Evolutionary conservation across 2,329 filamentous ascomycete species (phyloP), one percentile per base, ranked within the genome.

Genomic region (Paracoccidioides lutzii): DNA sequence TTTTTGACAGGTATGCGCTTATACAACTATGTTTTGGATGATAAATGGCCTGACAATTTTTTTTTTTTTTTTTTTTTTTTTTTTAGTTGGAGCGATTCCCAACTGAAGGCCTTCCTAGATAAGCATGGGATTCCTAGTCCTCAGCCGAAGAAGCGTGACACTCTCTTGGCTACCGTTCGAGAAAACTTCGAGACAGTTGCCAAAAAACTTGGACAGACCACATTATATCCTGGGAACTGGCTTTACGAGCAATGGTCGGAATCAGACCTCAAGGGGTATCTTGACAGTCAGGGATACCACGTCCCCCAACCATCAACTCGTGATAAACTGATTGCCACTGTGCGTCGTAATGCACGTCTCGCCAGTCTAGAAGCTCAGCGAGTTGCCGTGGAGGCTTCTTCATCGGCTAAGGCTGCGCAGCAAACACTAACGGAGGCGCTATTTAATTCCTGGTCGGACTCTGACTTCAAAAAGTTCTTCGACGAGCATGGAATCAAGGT

Each of bases 141-240:
- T 55, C 87, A 94, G 65, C 91, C 91, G 57, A 87, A 87, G 66
- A 85, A 85, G 65, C 87, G 90, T 65, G 91, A 97, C 69, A 83
- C 81, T 32, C 75, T 96, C 48, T 78, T 97, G 61, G 80, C 85
- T 64, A 82, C 88, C 64, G 81, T 84, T 58, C 88, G 91, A 60
- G 78, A 85, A 60, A 90, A 83, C 72, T 97, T 95, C 67, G 87
- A 95, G 63, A 73, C 80, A 1, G 73, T 84, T 56, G 89, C 91
- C 14, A 83, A 88, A 71, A 85, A 83, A 71, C 70, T 78, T 55
- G 88, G 88, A 58, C 85, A 96, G 73, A 85, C 88, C 12, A 75
- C 81, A 53, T 75, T 82, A n/a, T 97, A 97, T 67, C 93, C 93
- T 38, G 93, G 93, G 42, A 83, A 96, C 74, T 97, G 93, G 93